Evolutionary conservation across 495 filamentous ascomycete genomes (phyloP).

Genomic region (Penicillium silybi): DNA sequence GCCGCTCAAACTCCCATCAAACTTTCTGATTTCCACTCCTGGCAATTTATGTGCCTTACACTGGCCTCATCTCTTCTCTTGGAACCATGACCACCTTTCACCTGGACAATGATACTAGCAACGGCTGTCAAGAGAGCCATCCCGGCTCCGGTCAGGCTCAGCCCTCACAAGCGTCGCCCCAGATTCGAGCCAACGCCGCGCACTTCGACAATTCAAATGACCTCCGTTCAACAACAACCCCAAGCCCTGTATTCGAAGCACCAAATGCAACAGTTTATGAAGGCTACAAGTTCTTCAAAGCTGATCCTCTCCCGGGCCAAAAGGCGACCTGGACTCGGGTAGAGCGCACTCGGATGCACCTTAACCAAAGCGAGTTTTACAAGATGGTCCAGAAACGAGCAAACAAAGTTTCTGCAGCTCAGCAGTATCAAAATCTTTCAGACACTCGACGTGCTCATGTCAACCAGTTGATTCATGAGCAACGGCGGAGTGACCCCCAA

Average conservation of each 20-base stretch:
- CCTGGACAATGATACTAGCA: neutral
- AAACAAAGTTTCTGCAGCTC: constrained; percentile 20
- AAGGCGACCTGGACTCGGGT: constrained; percentile 29
- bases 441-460: constrained; percentile 29
- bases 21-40: neutral
- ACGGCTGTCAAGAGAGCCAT: neutral
- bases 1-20: too few species aligned
- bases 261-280: constrained; percentile 14
- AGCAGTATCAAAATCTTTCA: constrained; percentile 32
- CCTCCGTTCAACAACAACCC: neutral
- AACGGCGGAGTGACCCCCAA: constrained; percentile 17
- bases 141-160: neutral
- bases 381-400: constrained; percentile 30
- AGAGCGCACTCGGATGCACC: constrained; percentile 26
- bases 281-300: constrained; percentile 37
- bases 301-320: constrained; percentile 24
- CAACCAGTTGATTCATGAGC: constrained; percentile 31
- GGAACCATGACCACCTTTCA: constrained; percentile 13
- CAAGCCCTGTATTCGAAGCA: neutral
- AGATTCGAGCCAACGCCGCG: neutral
- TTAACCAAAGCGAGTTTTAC: constrained; percentile 25
- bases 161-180: neutral
- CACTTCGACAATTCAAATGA: neutral
- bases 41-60: constrained; percentile 3
- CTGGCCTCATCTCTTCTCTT: constrained; percentile 4